Percentiles rank a stretch among this genome's conserved stretches.
These are phyloP conservation scores for Aquilaria agallochum DNA, from an alignment of 441 rosid genomes.

Conservation along the genomic window DNA sequence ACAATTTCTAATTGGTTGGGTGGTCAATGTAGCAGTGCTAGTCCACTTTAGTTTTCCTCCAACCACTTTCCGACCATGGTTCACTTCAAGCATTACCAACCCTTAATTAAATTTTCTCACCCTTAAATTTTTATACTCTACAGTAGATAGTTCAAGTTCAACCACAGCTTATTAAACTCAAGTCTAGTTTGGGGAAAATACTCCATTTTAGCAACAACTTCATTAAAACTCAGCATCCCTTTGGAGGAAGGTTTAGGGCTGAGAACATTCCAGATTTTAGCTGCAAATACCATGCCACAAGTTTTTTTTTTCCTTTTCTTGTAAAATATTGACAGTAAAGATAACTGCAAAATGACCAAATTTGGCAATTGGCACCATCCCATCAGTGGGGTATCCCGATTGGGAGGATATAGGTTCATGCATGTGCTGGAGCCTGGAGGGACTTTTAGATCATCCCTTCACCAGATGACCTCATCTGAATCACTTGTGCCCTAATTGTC, in stretches of 20 bases:
- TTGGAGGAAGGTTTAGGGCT: no score
- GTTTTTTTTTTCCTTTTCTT: neutral
- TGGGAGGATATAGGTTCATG: conserved; percentile 29
- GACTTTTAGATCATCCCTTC: conserved; percentile 2
- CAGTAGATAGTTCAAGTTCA: no score
- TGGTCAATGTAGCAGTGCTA: no score
- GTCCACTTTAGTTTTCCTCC: no score
- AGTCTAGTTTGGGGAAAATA: no score
- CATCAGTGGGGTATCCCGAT: conserved; percentile 3
- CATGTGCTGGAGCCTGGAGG: conserved; percentile 14
- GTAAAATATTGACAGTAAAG: neutral
- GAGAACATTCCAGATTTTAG: neutral
- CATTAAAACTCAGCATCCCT: neutral
- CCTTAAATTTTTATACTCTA: no score
- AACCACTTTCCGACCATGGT: no score
- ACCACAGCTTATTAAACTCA: no score
- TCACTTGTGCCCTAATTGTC: conserved; percentile 15
- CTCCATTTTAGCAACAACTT: neutral
- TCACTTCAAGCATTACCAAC: no score
- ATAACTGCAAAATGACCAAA: conserved; percentile 7
- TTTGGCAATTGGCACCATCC: neutral
- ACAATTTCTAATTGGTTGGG: no score
- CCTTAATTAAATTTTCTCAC: no score
- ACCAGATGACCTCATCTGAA: conserved; percentile 15
- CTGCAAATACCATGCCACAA: conserved; percentile 4